A percentile compares a stretch with the other conserved stretches of the same genome.
Conservation (phyloP, 257 asterid genomes). For the Ligustrum vulgare region DNA sequence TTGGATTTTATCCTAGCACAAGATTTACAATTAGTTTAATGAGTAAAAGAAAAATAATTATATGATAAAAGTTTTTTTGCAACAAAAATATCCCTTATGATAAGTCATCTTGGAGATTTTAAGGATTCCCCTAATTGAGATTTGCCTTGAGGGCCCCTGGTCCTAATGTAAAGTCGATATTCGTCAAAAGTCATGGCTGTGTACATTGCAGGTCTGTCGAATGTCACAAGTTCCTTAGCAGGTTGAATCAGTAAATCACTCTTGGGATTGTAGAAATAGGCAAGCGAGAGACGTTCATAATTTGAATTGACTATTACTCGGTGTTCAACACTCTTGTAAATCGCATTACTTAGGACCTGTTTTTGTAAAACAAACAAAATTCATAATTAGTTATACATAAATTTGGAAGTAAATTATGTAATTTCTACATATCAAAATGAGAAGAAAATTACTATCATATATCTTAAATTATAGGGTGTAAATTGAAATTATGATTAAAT, state of each 20-base stretch:
- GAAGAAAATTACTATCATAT: too few relatives aligned
- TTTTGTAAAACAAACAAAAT: not conserved
- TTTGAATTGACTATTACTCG: slow-evolving; percentile 64
- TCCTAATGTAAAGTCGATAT: slow-evolving; percentile 69
- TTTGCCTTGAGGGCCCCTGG: slow-evolving; percentile 71
- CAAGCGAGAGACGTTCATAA: slow-evolving; percentile 57
- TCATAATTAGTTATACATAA: not conserved
- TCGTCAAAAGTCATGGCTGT: slow-evolving; percentile 67
- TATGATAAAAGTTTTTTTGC: not conserved
- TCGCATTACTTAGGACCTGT: slow-evolving; percentile 64
- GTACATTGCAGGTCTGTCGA: slow-evolving; percentile 51
- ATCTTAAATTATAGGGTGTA: too few relatives aligned
- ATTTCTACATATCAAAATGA: too few relatives aligned
- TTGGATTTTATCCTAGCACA: not conserved
- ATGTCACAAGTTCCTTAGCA: slow-evolving; percentile 45
- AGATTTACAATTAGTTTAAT: not conserved
- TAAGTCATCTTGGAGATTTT: not conserved
- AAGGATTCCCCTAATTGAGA: slow-evolving; percentile 49
- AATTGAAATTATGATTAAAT: too few relatives aligned
- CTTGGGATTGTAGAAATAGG: slow-evolving; percentile 65
- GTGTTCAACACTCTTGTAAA: slow-evolving; percentile 72
- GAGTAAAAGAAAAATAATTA: not conserved
- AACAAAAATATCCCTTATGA: not conserved
- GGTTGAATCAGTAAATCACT: slow-evolving; percentile 63
- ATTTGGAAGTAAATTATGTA: not conserved